Evolutionary conservation across 805 yeast genomes (phyloP), one percentile per base, ranked within the genome.

Genomic region (Yarrowia porcina): DNA sequence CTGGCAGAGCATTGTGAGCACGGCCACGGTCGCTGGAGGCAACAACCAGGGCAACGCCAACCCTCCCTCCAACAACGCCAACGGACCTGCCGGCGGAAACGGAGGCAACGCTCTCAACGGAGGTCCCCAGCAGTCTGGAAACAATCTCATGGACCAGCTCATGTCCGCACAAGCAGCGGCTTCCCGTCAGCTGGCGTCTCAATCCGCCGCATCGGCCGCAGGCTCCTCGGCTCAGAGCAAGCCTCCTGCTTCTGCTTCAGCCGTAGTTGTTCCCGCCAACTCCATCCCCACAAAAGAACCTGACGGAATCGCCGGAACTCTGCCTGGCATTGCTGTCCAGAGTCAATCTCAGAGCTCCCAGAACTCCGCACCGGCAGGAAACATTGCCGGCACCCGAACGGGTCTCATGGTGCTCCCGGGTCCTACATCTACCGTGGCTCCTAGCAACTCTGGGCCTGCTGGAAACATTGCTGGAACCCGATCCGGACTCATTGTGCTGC

Each of bases 321-420:
- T 32, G 2, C 27, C 38, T 10, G 28, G 38, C 9, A 11, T 10
- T 3, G 10, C 6, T 7, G 35, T 27, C 7, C 50, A 44, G 50
- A 11, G 33, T 11, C 39, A 32, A 15, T 23, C 56, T 2, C 39
- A 20, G 9, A 12, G 44, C 42, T 39, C 44, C 1, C 30, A 17
- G 6, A 18, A 20, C n/a, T 33, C 41, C 10, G 30, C n/a, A 1
- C 42, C 41, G 3, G 32, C 41, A 11, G 41, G 23, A n/a, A 52
- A 52, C 59, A 52, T 52, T 52, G 59, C 59, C 4, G 57, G 57
- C n/a, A 23, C 57, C 2, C 42, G 32, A 50, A 50, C 42, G n/a
- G 57, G 42, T 11, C 42, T 50, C 5, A 11, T 50, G 33, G 17
- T 50, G 4, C 20, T 50, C 13, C 57, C 15, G 30, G 36, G 39